Evolutionary conservation across 2,329 filamentous ascomycete genomes (phyloP), one percentile per base, ranked within the genome.

Genomic region (Acephala macrosclerotiorum): DNA sequence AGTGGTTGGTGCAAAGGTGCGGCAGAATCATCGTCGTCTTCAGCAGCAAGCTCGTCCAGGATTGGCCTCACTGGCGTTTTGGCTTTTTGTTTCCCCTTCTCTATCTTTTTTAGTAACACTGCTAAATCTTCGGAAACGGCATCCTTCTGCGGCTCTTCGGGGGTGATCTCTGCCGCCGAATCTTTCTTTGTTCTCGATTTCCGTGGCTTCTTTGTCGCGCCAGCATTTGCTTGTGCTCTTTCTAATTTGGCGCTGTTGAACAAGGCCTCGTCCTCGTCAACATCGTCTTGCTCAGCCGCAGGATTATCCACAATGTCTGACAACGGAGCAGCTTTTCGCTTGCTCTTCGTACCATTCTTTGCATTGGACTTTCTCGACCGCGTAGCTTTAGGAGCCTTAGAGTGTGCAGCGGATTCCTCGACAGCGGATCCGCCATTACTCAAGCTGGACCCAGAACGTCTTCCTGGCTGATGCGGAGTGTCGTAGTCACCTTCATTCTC

Each of bases 11-110:
- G 58, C 2, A 57, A 45, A 40, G 42, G 51, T 16, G 58, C 53
- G 14, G 56, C 35, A 29, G 53, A 38, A 40, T 56, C 53, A 29
- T 58, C 20, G 29, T 59, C 60, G 29, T 63, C 58, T 49, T 65
- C 63, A 25, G 29, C 18, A 18, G 35, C 51, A n/a, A 57, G 55
- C 16, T 57, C 35, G 33, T 57, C 20, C 12, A 33, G 33, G 12
- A 56, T 29, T 3, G 49, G 49, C 25, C 26, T 29, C 3, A 4
- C 26, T 22, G 53, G 20, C 9, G 55, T 57, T 38, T 57, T 57
- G 16, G 55, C 33, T 40, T 57, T 38, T 18, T 3, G 55, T 14
- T 36, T 57, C 33, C 18, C 11, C 2, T 29, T 40, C 29, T 26
- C 20, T 14, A 53, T 22, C 33, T 61, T 40, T 26, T 40, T 22